Evolutionary conservation across 2,329 filamentous ascomycete genomes (phyloP), one percentile per base, ranked within the genome.

Genomic region (Venturia pyrina): DNA sequence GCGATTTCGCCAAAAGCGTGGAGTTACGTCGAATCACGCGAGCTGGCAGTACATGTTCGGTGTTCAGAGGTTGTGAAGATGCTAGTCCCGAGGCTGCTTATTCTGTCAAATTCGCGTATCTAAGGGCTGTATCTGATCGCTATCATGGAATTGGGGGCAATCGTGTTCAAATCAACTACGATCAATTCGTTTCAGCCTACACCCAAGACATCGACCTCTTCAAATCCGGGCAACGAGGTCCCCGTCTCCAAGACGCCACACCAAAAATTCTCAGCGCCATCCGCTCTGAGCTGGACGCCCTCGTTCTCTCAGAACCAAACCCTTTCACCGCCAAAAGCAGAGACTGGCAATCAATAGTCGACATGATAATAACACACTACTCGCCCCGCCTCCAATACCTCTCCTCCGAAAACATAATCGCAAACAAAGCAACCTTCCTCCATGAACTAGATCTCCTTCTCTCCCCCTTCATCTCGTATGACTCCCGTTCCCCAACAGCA

Each of bases 331-430:
- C 7, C n/a, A 17, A 62, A 8, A 68, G 69, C 3, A 71, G 84
- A 34, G 77, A 90, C 70, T 92, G 89, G 89, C 89, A 91, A 71
- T 80, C 77, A 0, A 77, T 89, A 0, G 80, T 82, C 0, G 89
- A 93, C 70, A 81, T 89, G 79, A 77, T 92, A 4, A 79, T 90
- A 4, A 73, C 78, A 5, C 82, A 89, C 1, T 91, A 88, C 70
- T 81, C 82, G 4, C 77, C 82, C 41, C 78, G 85, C 32, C 75
- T 92, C 37, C 73, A 75, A 53, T 71, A 74, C 63, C 68, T 79
- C 62, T 43, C 67, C 69, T 69, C 67, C 62, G 46, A 70, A 8
- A 66, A 67, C 5, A 69, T 77, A 34, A 69, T 71, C 21, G 53
- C 44, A 2, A 73, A 40, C 19, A 17, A 48, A 24, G 6, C n/a